Percentiles rank a stretch among this genome's conserved stretches.
Conservation (phyloP, 305 asterid genomes). For the Fraxinus xanthoxyloides region DNA sequence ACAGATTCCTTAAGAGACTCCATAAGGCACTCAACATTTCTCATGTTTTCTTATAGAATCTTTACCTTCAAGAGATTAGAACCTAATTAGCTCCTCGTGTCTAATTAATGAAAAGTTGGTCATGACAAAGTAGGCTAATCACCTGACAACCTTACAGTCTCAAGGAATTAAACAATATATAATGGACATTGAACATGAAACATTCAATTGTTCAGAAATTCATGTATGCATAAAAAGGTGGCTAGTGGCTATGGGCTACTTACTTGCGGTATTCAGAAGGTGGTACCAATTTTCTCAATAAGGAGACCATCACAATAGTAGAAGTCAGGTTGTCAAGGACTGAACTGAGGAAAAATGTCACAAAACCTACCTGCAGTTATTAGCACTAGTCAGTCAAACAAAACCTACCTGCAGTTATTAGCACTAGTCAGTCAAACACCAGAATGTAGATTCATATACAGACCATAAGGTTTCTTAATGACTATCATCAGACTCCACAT, state of each 20-base stretch:
- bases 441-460: background rate
- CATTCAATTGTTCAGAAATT: background rate
- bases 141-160: background rate
- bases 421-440: conserved; percentile 24
- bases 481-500: background rate
- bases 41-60: background rate
- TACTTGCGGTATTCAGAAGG: conserved; percentile 96
- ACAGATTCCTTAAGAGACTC: background rate
- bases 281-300: conserved; percentile 90
- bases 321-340: conserved; percentile 96
- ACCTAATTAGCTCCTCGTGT: background rate
- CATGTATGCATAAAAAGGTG: conserved; percentile 7
- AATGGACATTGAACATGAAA: background rate
- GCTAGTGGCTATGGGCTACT: conserved; percentile 29
- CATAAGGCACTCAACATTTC: background rate
- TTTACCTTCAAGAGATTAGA: background rate
- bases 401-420: conserved; percentile 72
- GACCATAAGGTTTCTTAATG: background rate
- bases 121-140: background rate
- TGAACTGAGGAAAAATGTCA: conserved; percentile 89
- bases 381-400: conserved; percentile 36
- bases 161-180: background rate
- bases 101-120: background rate
- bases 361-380: conserved; percentile 77
- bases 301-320: conserved; percentile 95